Base-by-base conservation (phyloP, 1,139 yeast species). In the Candida buenavistaensis region DNA sequence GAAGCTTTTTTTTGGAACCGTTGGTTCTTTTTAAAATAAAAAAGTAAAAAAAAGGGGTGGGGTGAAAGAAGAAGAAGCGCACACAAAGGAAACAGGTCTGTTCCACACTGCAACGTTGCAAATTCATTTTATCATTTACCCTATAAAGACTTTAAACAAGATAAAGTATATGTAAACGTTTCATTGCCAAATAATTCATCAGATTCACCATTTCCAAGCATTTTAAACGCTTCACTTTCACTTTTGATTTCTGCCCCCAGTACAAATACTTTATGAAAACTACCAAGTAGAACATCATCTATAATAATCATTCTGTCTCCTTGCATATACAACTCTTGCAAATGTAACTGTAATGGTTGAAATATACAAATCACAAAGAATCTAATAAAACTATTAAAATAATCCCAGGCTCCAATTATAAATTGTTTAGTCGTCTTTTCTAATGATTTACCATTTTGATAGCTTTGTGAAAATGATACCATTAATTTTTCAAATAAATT, bases 401-500 rank as follows among this genome's bases (percentile, higher is more conserved):
- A 64, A 5, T 36, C 19, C 73, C 73, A 68, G 22, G 51, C 50
- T 4, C 40, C 41, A 3, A 31, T 14, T 24, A n/a, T 14, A 12
- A 23, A 22, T 12, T 14, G 14, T 28, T 15, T 25, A n/a, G 33
- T 12, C 31, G 19, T 6, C 7, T 15, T 37, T 36, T 4, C 41
- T 32, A 13, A 34, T 34, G 14, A 37, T 14, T 16, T 32, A 31
- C 3, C 12, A 28, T 26, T 30, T 30, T 32, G 51, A 65, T 44
- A 11, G 61, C 49, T 32, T 51, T 48, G 4, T 6, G 44, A 43
- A 38, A 64, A 65, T 35, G 55, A 60, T 1, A 54, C 43, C 12
- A 47, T 43, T 10, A 67, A 40, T 33, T 64, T 67, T 32, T 55
- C 62, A 0, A 55, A 48, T 3, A 64, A 45, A 39, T 67, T 72